These are phyloP conservation scores for Cladosporium sp. DNA, from an alignment of 2,329 filamentous ascomycete species.

Conservation along the genomic window DNA sequence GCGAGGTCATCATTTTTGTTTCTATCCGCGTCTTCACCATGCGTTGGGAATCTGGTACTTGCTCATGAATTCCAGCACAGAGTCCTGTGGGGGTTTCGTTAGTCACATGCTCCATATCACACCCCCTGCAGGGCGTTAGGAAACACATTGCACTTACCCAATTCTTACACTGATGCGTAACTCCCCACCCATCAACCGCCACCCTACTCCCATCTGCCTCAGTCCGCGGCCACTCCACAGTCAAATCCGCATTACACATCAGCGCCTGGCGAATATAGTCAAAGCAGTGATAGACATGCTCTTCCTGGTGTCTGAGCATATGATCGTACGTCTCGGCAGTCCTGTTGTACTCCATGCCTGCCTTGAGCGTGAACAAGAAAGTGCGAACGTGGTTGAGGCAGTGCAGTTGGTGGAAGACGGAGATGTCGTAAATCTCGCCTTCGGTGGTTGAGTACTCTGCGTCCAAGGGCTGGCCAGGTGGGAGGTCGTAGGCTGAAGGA, in stretches of 20 bases:
- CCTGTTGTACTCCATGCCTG: conserved; percentile 27
- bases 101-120: background rate
- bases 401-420: conserved; percentile 42
- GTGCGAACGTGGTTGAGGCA: conserved; percentile 38
- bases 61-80: conserved; percentile 26
- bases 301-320: conserved; percentile 30
- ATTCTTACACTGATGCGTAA: conserved; percentile 35
- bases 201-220: conserved; percentile 35
- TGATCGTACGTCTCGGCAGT: conserved; percentile 26
- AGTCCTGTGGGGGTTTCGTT: conserved; percentile 11
- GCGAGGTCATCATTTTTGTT: background rate
- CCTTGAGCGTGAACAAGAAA: conserved; percentile 33
- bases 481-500: conserved; percentile 29
- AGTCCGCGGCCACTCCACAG: conserved; percentile 36
- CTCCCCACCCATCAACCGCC: conserved; percentile 40
- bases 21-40: background rate
- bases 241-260: conserved; percentile 35
- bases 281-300: conserved; percentile 36
- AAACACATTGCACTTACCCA: conserved; percentile 30
- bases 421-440: conserved; percentile 37
- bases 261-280: conserved; percentile 35
- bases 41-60: conserved; percentile 23
- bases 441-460: conserved; percentile 21
- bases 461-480: conserved; percentile 32
- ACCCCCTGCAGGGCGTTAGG: background rate